Evolutionary conservation across 2,329 filamentous ascomycete genomes (phyloP), one percentile per base, ranked within the genome.

Genomic region (Pseudogymnoascus pannorum): DNA sequence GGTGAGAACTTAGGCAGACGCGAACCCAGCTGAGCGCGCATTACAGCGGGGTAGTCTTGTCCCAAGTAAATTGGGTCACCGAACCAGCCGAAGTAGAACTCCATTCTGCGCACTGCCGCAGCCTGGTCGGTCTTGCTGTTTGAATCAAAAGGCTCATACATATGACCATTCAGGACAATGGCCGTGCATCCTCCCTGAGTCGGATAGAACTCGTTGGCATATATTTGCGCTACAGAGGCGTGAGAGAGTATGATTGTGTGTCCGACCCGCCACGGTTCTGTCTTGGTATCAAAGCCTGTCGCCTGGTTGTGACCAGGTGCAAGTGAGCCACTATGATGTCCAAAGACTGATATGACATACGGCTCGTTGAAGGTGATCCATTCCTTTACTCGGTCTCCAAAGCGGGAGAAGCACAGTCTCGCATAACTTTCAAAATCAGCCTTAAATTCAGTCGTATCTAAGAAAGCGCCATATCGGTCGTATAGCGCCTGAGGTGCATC

Each of bases 331-430:
- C 11, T n/a, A 12, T 16, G 5, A 63, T 67, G 60, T 63, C 71
- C 74, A 59, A 66, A 69, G 18, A 69, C 65, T 6, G 68, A 67
- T 9, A 68, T 64, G 48, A 69, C 67, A 61, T 66, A 69, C 2
- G 75, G 75, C 63, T 77, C 76, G 62, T 77, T 78, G 31, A 77
- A 63, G 0, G 75, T 77, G 63, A 76, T 73, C 75, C 75, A 74
- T 24, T 72, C 63, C 22, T 70, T 69, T 5, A 76, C 74, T 57
- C 73, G 71, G 40, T 74, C 70, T 40, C 73, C 73, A 38, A 73
- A 78, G 3, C 72, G 68, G 5, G 66, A 65, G 62, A 75, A 75
- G 54, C 72, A 72, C 20, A 78, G 65, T 9, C 67, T 65, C 5
- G 76, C 75, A 63, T 76, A 78, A 18, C 73, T 66, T 20, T 74